Conservation (phyloP, 169 alveolate species). For the Theileria luwenshuni region DNA sequence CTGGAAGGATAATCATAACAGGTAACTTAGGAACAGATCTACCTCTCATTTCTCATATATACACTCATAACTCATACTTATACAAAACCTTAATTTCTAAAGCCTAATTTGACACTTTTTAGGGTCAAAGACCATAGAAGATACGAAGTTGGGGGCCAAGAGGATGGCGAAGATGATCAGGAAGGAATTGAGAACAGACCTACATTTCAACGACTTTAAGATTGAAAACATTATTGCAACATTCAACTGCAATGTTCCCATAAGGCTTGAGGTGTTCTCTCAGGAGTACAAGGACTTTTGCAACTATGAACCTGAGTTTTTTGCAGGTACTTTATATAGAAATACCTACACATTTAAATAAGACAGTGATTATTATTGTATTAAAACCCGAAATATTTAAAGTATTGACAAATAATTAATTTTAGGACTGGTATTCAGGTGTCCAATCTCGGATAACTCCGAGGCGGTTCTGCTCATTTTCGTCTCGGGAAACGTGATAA, state of each 20-base stretch:
- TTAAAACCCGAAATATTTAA: too few relatives aligned
- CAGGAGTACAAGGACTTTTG: conserved; percentile 88
- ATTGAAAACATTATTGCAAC: conserved; percentile 98
- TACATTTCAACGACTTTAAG: conserved; percentile 89
- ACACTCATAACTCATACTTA: conserved; percentile 5
- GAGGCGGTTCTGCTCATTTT: conserved; percentile 95
- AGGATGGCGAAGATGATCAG: conserved; percentile 92
- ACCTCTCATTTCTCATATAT: conserved; percentile 1
- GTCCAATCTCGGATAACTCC: conserved; percentile 67
- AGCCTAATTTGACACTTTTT: background rate
- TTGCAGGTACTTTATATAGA: conserved; percentile 94
- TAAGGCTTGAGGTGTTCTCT: conserved; percentile 94
- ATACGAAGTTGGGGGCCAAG: conserved; percentile 90
- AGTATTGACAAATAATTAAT: background rate
- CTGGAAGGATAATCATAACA: conserved; percentile 96
- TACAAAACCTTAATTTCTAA: background rate
- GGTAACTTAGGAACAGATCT: conserved; percentile 72
- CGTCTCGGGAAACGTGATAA: conserved; percentile 97
- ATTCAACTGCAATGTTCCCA: conserved; percentile 94
- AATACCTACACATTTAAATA: too few relatives aligned
- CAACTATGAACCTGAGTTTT: conserved; percentile 97
- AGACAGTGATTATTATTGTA: too few relatives aligned
- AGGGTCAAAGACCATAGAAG: conserved; percentile 90
- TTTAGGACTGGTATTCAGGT: conserved; percentile 73
- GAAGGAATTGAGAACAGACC: conserved; percentile 86